Conservation (phyloP, 306 rosid genomes). For the Nissolia schottii region DNA sequence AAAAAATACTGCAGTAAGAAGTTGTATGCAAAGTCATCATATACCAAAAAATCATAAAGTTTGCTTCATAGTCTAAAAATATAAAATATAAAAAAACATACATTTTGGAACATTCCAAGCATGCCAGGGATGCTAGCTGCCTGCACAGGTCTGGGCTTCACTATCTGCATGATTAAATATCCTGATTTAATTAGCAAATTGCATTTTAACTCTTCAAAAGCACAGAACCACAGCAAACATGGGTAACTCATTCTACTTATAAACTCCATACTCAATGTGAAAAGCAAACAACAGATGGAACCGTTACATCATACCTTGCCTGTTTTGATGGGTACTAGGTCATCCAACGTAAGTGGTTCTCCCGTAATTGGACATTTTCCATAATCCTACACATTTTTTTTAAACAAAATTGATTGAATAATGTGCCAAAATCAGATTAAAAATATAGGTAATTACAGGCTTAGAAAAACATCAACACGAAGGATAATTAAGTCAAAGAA, state of each 20-base stretch:
- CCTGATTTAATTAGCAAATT: slow-evolving; percentile 16
- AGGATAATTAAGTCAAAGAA: background rate
- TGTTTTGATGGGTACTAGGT: slow-evolving; percentile 73
- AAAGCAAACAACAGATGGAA: background rate
- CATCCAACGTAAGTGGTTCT: slow-evolving; percentile 71
- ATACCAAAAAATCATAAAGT: background rate
- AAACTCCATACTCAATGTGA: background rate
- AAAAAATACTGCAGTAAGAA: background rate
- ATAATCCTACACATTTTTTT: slow-evolving; percentile 58
- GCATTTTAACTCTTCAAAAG: slow-evolving; percentile 5
- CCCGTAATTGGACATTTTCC: slow-evolving; percentile 97
- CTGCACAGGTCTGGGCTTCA: slow-evolving; percentile 94
- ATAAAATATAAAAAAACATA: too few relatives aligned
- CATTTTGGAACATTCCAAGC: slow-evolving; percentile 98
- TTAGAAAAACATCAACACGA: background rate
- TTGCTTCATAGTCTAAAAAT: slow-evolving; percentile 13
- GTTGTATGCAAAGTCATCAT: background rate
- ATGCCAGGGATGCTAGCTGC: slow-evolving; percentile 99
- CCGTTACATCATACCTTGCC: slow-evolving; percentile 67
- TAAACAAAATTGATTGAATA: slow-evolving; percentile 18
- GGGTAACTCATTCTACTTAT: background rate
- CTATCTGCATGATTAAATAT: slow-evolving; percentile 64
- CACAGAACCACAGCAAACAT: background rate
- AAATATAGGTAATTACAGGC: background rate
- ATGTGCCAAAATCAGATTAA: slow-evolving; percentile 9